Evolutionary conservation across 148 eudicot genomes (phyloP).

Genomic region (Limonium bicolor): DNA sequence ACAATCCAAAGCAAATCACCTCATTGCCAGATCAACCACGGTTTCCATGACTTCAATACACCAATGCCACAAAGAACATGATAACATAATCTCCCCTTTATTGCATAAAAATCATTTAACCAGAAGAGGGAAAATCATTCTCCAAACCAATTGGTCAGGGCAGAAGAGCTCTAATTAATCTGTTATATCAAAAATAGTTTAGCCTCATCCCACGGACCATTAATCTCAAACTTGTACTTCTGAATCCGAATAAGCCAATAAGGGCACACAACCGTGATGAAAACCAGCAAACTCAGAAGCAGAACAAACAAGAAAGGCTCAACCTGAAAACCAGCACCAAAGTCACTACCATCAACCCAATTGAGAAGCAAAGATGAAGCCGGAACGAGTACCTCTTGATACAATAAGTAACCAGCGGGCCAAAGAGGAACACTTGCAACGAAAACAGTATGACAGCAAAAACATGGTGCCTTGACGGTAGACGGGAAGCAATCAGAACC

Average conservation of each 20-base stretch:
- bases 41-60: no score
- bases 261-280: conserved; percentile 69
- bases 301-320: conserved; percentile 47
- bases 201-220: conserved; percentile 99
- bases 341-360: conserved; percentile 44
- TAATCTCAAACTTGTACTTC: conserved; percentile 85
- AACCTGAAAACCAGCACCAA: conserved; percentile 35
- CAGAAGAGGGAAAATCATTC: no score
- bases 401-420: conserved; percentile 62
- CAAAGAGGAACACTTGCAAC: conserved; percentile 85
- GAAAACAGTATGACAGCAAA: conserved; percentile 77
- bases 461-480: conserved; percentile 82
- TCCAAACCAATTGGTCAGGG: no score
- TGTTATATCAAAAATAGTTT: conserved; percentile 68
- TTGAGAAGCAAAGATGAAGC: conserved; percentile 54
- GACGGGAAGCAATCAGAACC: conserved; percentile 87
- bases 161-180: no score
- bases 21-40: no score
- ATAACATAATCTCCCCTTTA: no score
- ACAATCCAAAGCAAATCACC: no score
- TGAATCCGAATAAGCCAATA: conserved; percentile 90
- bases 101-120: no score
- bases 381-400: conserved; percentile 60
- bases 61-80: no score
- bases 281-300: conserved; percentile 43